These are phyloP conservation scores for Sugiyamaella floridensis DNA, from an alignment of 805 yeast species.

Conservation along the genomic window DNA sequence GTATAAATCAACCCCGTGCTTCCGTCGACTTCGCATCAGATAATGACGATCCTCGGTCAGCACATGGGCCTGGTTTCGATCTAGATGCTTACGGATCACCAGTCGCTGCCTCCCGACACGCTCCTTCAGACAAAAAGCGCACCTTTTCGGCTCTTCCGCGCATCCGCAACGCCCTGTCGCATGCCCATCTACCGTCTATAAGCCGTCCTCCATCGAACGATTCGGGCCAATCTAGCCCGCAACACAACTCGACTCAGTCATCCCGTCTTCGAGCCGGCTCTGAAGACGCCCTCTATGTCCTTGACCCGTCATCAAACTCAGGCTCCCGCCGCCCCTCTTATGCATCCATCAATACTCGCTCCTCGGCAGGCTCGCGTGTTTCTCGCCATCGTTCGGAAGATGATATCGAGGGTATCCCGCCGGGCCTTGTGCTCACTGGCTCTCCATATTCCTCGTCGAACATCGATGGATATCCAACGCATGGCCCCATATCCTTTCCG, in stretches of 20 bases:
- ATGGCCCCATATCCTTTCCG: constrained; percentile 10
- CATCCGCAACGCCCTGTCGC: constrained; percentile 16
- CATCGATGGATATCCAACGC: not conserved
- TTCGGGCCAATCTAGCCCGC: constrained; percentile 1
- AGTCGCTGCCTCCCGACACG: not conserved
- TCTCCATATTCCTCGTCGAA: not conserved
- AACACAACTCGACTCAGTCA: not conserved
- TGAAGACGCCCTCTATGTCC: constrained; percentile 4
- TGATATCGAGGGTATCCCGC: not conserved
- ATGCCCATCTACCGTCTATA: constrained; percentile 13
- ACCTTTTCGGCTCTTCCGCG: constrained; percentile 13
- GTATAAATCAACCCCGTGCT: not conserved
- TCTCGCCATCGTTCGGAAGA: not conserved
- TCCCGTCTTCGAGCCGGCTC: not conserved
- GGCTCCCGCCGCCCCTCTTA: constrained; percentile 14
- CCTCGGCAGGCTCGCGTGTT: constrained; percentile 7
- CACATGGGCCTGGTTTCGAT: not conserved
- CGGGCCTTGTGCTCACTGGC: not conserved
- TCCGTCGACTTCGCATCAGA: not conserved
- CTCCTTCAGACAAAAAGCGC: not conserved
- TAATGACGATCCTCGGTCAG: not conserved
- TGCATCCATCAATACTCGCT: constrained; percentile 10
- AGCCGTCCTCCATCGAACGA: constrained; percentile 4
- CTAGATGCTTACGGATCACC: not conserved
- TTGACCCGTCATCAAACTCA: not conserved